Base-by-base conservation (phyloP, 176 grass and related monocot species). In the Oryza rufipogon region DNA sequence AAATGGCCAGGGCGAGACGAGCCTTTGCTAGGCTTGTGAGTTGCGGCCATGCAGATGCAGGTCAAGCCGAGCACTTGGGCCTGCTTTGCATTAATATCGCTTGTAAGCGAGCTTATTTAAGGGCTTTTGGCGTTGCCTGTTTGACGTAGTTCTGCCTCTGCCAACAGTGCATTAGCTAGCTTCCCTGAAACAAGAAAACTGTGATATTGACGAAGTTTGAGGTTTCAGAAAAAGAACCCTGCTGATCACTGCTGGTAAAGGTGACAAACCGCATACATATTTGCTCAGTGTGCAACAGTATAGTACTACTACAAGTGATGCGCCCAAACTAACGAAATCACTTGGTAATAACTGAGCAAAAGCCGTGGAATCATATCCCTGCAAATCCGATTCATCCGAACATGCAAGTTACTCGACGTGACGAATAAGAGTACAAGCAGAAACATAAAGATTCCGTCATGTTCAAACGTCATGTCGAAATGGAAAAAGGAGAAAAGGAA, bases 31-130 rank as follows among this genome's bases (percentile, higher is more conserved):
- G 68, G 81, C 81, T 74, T 79, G 41, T 80, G 81, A 69, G 52
- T 58, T 58, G 52, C 15, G 49, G 15, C 60, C 81, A 84, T 60
- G 75, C 84, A 47, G 33, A 80, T 60, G 75, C 79, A 47, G 33
- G 84, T 68, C 61, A 10, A 16, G 83, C 66, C 73, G 83, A 86
- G 58, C 54, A 28, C 39, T 41, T 58, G 11, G 66, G 66, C 67
- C 66, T 81, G 52, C 4, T 2, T 2, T 56, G 74, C 83, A 86
- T 82, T 82, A 16, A 73, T 82, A 33, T 26, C 19, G 33, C 26
- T 78, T 78, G 78, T 82, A 86, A 73, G 1, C 66, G 9, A 86
- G 83, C 78, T 60, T 34, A 78, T 78, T 82, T 73, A 90, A 48
- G 73, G 58, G 1, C n/a, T 5, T 7, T 90, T 82, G 83, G 83